Evolutionary conservation across 1,284 basidiomycete species (phyloP).

Genomic region (Boletellus deceptivus): DNA sequence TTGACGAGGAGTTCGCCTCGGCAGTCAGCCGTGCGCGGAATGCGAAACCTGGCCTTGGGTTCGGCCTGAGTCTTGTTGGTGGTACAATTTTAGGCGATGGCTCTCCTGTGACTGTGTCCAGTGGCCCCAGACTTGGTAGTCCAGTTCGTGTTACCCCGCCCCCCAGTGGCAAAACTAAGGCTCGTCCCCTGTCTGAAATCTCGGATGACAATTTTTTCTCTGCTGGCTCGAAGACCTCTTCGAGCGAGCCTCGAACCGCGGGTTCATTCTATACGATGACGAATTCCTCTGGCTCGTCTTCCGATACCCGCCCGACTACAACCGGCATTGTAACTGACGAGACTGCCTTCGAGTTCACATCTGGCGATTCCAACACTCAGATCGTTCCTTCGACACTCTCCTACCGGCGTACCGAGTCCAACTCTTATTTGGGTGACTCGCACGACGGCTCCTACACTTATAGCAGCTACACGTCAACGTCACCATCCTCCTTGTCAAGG

Average conservation of each 20-base stretch:
- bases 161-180: slow-evolving; percentile 46
- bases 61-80: slow-evolving; percentile 41
- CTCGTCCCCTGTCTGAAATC: slow-evolving; percentile 39
- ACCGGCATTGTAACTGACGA: slow-evolving; percentile 37
- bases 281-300: slow-evolving; percentile 30
- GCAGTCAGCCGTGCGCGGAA: slow-evolving; percentile 46
- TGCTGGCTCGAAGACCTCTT: slow-evolving; percentile 40
- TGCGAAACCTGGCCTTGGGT: slow-evolving; percentile 45
- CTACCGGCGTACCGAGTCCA: slow-evolving; percentile 51
- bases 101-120: slow-evolving; percentile 51
- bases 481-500: slow-evolving; percentile 48
- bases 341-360: slow-evolving; percentile 38
- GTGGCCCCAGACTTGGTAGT: slow-evolving; percentile 47
- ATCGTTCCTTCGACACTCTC: slow-evolving; percentile 54
- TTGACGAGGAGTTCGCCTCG: slow-evolving; percentile 65
- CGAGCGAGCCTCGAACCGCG: slow-evolving; percentile 31
- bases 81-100: slow-evolving; percentile 41
- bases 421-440: slow-evolving; percentile 58
- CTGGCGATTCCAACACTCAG: slow-evolving; percentile 42
- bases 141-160: slow-evolving; percentile 63
- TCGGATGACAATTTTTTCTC: slow-evolving; percentile 63
- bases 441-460: slow-evolving; percentile 42
- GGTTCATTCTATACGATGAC: slow-evolving; percentile 36
- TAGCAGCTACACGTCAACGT: slow-evolving; percentile 31
- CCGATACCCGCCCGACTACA: slow-evolving; percentile 29